Conservation (phyloP, 2,329 filamentous ascomycete genomes). For the Zymoseptoria ardabiliae region DNA sequence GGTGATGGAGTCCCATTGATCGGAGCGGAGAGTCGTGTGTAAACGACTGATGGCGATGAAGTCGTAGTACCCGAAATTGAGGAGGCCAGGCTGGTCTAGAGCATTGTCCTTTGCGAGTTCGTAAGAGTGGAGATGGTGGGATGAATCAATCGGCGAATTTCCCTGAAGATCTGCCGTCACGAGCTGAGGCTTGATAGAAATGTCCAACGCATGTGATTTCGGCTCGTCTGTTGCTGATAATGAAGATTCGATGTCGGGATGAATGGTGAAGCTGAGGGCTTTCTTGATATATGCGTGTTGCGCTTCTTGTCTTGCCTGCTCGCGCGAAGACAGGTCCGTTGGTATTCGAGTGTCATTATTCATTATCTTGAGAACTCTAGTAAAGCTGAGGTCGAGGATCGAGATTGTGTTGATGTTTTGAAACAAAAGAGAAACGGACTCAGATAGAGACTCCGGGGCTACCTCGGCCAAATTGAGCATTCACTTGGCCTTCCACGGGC, state of each 20-base stretch:
- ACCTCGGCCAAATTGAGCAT: background rate
- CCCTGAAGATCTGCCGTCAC: no score
- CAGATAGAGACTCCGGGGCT: background rate
- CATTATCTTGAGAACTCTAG: background rate
- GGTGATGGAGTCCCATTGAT: constrained; percentile 10
- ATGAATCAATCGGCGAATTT: background rate
- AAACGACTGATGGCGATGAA: constrained; percentile 12
- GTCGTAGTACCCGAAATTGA: constrained; percentile 9
- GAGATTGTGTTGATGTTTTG: no score
- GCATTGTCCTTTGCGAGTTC: background rate
- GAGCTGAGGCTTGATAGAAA: background rate
- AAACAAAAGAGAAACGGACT: no score
- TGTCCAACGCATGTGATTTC: background rate
- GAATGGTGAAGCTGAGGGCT: constrained; percentile 11
- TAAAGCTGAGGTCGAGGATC: background rate
- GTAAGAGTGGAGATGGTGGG: background rate
- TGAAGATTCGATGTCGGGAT: constrained; percentile 7
- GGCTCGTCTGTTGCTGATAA: background rate
- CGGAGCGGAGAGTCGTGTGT: constrained; percentile 5
- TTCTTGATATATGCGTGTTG: constrained; percentile 13
- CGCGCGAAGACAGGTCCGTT: background rate
- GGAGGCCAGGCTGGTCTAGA: background rate
- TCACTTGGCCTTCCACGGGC: background rate
- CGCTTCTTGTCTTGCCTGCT: background rate
- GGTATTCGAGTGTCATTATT: background rate